Base-by-base conservation (phyloP, 2,329 filamentous ascomycete genomes). In the Alternaria arborescens region DNA sequence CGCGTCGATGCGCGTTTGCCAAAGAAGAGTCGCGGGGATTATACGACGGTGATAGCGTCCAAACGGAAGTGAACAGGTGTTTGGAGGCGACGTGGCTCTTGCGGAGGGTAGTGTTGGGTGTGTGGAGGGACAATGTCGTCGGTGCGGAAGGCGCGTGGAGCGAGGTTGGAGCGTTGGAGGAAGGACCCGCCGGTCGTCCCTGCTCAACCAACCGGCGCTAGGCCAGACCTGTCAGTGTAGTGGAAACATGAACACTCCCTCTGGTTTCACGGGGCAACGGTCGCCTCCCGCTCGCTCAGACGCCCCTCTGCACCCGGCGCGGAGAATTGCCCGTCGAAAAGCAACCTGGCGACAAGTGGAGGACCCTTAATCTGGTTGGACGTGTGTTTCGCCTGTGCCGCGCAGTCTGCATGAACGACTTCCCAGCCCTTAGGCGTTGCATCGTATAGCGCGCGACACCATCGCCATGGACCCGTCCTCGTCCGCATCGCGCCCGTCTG, bases 391-490 rank as follows among this genome's bases (percentile, higher is more conserved):
- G 58, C 42, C 24, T 52, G 30, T 42, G 22, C 22, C 12, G 51
- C 32, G 11, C 20, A 42, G 20, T 36, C n/a, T 56, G 55, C 58
- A 52, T 60, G 58, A 52, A 52, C 55, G 53, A 41, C 58, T 38
- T 42, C 42, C 52, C 28, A 46, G 42, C 53, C 47, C 46, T 38
- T 44, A 50, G 47, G 58, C 41, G 38, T 47, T 48, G 52, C 52
- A 52, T 41, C 38, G 42, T 44, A 55, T 59, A 51, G 70, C 68
- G 46, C 63, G 67, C 61, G 32, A 59, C 61, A 62, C 62, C 55
- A 78, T 78, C 62, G 60, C 63, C 55, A 78, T 79, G 77, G 77
- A 79, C 44, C 69, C 66, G 7, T 62, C 69, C 22, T 77, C 70
- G 55, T 65, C 70, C 60, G 71, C 70, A 48, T 60, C 71, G 8